Base-by-base conservation (phyloP, 1,139 yeast species). In the Hansenula lynferdii region DNA sequence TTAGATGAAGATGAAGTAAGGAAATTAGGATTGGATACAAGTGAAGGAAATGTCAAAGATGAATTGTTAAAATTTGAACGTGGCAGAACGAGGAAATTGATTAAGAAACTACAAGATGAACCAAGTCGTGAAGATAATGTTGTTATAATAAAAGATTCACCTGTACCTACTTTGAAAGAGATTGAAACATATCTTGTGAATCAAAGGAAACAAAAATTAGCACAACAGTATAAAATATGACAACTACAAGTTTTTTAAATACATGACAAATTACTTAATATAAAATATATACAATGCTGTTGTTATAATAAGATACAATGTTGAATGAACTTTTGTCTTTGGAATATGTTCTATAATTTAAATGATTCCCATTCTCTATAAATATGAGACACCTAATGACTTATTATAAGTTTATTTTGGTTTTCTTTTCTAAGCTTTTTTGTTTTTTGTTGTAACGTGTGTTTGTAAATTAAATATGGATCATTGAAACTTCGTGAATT, bases 131-230 rank as follows among this genome's bases (percentile, higher is more conserved):
- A 24, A 6, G 10, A 25, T 6, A 16, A 23, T 8, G 15, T 30
- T 3, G 11, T 25, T 5, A 18, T 28, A 9, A 36, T 30, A 29
- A 35, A 30, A 16, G 31, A 32, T 5, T 16, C 35, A 6, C 11
- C 19, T 27, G 26, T 15, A 3, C 48, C 50, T 8, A 41, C 42
- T 4, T 31, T 32, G 28, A 56, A 56, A 28, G 69, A 72, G 12
- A 69, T 80, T 10, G 72, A 70, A 37, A 48, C 58, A 35, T 67
- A 69, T 61, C 51, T 80, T 8, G 68, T 81, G 23, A 69, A 71
- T 7, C 62, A 64, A 42, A 65, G 66, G 44, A 69, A 68, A 47
- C 58, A 65, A 44, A 71, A 71, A 46, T 53, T 80, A 18, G 55
- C 70, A 28, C 55, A 58, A 12, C 65, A 51, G 48, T 50, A 69